Conservation (phyloP, 2,329 filamentous ascomycete genomes). For the Fusarium virguliforme region DNA sequence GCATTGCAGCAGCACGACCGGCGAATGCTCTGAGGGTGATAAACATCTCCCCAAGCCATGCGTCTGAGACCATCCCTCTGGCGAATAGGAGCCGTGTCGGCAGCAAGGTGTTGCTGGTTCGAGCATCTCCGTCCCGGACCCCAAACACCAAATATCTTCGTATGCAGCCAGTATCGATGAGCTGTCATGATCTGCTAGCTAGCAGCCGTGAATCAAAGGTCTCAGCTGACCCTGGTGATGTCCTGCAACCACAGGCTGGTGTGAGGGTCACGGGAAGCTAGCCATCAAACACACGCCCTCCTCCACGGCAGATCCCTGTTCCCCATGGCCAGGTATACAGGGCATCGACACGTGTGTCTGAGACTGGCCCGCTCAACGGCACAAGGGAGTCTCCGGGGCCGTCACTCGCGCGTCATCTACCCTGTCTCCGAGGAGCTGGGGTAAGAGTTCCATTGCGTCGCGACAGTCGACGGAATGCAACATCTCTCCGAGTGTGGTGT, state of each 20-base stretch:
- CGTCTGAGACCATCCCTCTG: conserved; percentile 25
- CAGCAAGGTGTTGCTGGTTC: conserved; percentile 30
- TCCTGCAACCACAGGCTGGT: conserved; percentile 31
- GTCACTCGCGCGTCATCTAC: conserved; percentile 44
- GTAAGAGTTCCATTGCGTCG: conserved; percentile 25
- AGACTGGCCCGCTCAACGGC: conserved; percentile 31
- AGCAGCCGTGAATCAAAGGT: conserved; percentile 25
- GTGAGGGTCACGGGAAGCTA: conserved; percentile 38
- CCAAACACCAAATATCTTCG: conserved; percentile 33
- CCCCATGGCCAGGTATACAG: conserved; percentile 30
- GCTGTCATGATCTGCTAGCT: conserved; percentile 46
- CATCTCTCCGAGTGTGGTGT: conserved; percentile 42
- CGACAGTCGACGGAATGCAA: conserved; percentile 27
- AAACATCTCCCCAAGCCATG: conserved; percentile 20
- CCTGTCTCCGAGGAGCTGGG: conserved; percentile 31
- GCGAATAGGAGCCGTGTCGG: conserved; percentile 30
- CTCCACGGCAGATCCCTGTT: conserved; percentile 30
- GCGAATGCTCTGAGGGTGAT: conserved; percentile 26
- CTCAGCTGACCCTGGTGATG: conserved; percentile 35
- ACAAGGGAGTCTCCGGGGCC: conserved; percentile 35
- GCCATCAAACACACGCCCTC: conserved; percentile 28
- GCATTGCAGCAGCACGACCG: conserved; percentile 36
- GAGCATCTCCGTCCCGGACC: conserved; percentile 28
- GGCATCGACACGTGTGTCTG: conserved; percentile 43
- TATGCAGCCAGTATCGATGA: conserved; percentile 48